Conservation (phyloP, 129 eudicot species). For the Helianthus tuberosus region DNA sequence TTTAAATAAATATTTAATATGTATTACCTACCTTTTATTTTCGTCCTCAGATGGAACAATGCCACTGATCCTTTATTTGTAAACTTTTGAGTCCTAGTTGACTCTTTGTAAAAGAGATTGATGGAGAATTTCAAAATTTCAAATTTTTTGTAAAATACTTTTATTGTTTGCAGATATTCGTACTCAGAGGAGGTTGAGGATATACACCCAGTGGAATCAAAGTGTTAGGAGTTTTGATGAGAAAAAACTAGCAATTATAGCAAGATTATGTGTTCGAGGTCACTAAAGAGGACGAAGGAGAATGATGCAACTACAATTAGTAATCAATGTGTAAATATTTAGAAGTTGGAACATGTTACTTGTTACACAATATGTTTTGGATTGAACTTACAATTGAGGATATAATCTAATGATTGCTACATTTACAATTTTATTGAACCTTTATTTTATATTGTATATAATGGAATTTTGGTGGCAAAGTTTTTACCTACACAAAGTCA, state of each 20-base stretch:
- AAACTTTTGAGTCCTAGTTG: too few relatives aligned
- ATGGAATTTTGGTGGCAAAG: too few relatives aligned
- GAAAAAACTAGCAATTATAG: conserved; percentile 49
- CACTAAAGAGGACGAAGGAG: conserved; percentile 86
- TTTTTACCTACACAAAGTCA: too few relatives aligned
- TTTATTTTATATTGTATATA: too few relatives aligned
- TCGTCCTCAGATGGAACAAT: not conserved
- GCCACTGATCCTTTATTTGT: not conserved
- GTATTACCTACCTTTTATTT: not conserved
- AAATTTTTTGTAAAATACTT: not conserved
- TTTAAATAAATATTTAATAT: not conserved
- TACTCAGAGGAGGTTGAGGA: conserved; percentile 77
- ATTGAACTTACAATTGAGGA: too few relatives aligned
- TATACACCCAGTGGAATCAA: conserved; percentile 51
- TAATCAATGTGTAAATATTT: not conserved
- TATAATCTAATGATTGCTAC: too few relatives aligned
- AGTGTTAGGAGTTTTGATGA: conserved; percentile 65
- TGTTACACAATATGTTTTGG: too few relatives aligned
- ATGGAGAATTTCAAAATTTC: not conserved
- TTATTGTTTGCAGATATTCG: conserved; percentile 62
- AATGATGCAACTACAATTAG: conserved; percentile 30
- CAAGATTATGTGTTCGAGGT: conserved; percentile 80
- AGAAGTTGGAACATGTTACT: too few relatives aligned
- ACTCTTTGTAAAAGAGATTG: too few relatives aligned
- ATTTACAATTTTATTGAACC: too few relatives aligned